These are phyloP conservation scores for Penicillium fuscoglaucum DNA, from an alignment of 2,329 filamentous ascomycete genomes.

Conservation along the genomic window DNA sequence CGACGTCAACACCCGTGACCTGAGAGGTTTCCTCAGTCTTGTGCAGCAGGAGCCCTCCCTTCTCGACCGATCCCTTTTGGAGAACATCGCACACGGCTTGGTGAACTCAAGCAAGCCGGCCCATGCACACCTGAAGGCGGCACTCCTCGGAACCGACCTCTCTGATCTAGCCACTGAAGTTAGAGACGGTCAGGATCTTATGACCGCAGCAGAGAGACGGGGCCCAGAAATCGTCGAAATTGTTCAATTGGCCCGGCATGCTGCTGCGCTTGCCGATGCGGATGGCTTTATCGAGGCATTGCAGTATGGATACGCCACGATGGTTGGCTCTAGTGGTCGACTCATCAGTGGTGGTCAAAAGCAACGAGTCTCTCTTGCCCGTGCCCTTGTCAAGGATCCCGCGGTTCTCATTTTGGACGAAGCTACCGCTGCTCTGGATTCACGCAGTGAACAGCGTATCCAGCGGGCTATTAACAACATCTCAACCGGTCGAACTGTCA, in stretches of 20 bases:
- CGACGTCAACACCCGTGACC: slow-evolving; percentile 52
- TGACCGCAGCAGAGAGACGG: slow-evolving; percentile 45
- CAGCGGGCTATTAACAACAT: slow-evolving; percentile 55
- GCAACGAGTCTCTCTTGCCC: slow-evolving; percentile 76
- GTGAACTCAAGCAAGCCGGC: slow-evolving; percentile 34
- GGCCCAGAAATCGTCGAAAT: slow-evolving; percentile 53
- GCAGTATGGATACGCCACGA: slow-evolving; percentile 63
- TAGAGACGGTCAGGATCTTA: slow-evolving; percentile 53
- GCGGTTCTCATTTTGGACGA: slow-evolving; percentile 78
- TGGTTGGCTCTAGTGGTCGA: slow-evolving; percentile 73
- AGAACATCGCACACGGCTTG: slow-evolving; percentile 47
- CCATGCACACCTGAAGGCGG: slow-evolving; percentile 24
- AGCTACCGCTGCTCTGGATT: slow-evolving; percentile 64
- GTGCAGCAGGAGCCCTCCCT: slow-evolving; percentile 28
- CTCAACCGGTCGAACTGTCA: slow-evolving; percentile 64
- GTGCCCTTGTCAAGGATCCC: slow-evolving; percentile 70
- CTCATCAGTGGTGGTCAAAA: slow-evolving; percentile 76
- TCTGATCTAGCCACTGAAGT: slow-evolving; percentile 45
- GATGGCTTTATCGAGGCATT: slow-evolving; percentile 32
- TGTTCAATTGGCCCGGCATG: slow-evolving; percentile 39
- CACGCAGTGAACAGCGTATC: slow-evolving; percentile 54
- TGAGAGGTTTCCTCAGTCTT: slow-evolving; percentile 25
- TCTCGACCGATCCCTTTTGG: slow-evolving; percentile 24
- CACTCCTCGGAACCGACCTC: slow-evolving; percentile 53
- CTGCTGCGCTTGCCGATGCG: slow-evolving; percentile 61